These are phyloP conservation scores for Vinca major DNA, from an alignment of 305 asterid genomes.

Conservation along the genomic window DNA sequence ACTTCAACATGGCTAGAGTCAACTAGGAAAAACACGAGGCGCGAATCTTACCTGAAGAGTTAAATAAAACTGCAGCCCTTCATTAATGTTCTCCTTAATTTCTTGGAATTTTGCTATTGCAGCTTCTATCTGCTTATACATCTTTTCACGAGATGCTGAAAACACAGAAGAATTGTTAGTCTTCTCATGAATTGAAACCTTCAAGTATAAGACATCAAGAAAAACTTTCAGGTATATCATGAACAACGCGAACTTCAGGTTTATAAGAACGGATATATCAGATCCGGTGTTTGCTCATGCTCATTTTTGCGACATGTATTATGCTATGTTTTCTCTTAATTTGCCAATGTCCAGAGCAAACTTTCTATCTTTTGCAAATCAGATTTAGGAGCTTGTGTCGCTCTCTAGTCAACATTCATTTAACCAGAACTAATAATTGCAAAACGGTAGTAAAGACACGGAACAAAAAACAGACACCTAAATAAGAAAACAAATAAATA, in stretches of 20 bases:
- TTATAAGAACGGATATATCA: neutral
- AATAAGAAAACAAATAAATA: neutral
- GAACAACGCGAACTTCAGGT: neutral
- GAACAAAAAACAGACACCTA: neutral
- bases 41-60: constrained; percentile 74
- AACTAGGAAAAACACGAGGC: neutral
- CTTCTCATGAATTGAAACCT: neutral
- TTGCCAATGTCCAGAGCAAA: neutral
- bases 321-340: neutral
- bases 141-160: constrained; percentile 88
- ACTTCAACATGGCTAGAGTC: neutral
- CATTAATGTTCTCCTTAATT: constrained; percentile 86
- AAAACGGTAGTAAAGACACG: neutral
- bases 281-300: neutral
- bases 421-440: neutral
- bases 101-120: constrained; percentile 80
- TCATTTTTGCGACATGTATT: neutral
- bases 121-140: constrained; percentile 89
- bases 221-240: neutral
- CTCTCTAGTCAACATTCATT: neutral
- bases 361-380: neutral
- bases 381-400: neutral
- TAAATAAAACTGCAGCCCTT: constrained; percentile 91
- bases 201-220: neutral
- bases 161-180: constrained; percentile 22